A percentile compares a stretch with the other conserved stretches of the same genome.
phyloP scores from a whole-genome alignment of 2,329 filamentous ascomycete genomes.

The Diaporthe citrichinensis region DNA sequence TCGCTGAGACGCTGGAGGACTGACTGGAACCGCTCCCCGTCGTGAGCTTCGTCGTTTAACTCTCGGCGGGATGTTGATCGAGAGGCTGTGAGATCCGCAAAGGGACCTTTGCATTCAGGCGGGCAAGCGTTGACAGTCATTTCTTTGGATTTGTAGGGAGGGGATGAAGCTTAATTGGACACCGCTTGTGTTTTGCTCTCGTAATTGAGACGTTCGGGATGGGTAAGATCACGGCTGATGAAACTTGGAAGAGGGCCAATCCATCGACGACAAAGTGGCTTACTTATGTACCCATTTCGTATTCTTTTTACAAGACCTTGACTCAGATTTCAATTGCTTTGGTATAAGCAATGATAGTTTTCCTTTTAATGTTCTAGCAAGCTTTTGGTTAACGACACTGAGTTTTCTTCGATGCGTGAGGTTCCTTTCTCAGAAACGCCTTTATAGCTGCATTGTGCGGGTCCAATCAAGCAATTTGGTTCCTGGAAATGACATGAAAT shows the following conservation, averaged over 20 bases:
- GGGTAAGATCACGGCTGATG: background rate
- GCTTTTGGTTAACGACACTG: background rate
- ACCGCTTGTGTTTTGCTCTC: background rate
- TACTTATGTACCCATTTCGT: background rate
- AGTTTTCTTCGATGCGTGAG: too few species aligned
- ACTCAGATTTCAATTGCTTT: background rate
- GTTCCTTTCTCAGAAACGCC: too few species aligned
- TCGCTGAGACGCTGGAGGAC: background rate
- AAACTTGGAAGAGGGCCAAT: background rate
- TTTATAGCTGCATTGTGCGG: too few species aligned
- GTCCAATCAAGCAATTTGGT: too few species aligned
- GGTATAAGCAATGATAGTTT: background rate
- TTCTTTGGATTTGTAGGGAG: background rate
- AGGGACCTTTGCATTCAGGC: slow-evolving; percentile 7
- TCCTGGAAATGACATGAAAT: too few species aligned
- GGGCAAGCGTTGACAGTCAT: background rate
- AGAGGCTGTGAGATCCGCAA: background rate
- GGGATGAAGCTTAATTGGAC: background rate
- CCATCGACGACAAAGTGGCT: background rate
- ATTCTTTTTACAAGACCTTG: background rate
- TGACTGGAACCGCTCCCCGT: slow-evolving; percentile 6
- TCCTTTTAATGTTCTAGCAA: background rate
- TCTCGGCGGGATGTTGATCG: background rate
- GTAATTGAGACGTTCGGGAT: too few species aligned
- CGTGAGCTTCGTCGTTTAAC: background rate